Conservation (phyloP, 371 early-diverging fungal genomes). For the Saksenaea oblongispora region DNA sequence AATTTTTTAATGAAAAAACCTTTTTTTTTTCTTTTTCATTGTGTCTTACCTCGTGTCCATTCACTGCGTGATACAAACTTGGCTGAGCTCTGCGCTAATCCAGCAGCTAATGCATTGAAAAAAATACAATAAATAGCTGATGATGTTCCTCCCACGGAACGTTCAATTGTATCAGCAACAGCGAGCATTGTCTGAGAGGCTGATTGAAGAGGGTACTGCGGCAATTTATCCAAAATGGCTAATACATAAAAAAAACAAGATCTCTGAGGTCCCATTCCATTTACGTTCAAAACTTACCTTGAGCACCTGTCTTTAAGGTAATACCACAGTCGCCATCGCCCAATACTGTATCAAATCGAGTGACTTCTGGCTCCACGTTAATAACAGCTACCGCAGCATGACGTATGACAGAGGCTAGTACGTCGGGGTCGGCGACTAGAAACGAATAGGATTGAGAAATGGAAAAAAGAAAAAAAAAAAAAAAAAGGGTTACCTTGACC, state of each 20-base stretch:
- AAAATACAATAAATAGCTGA: constrained; percentile 79
- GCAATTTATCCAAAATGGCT: constrained; percentile 36
- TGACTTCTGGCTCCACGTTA: constrained; percentile 70
- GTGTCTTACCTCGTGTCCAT: constrained; percentile 21
- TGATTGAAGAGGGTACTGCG: constrained; percentile 19
- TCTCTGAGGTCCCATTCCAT: not conserved
- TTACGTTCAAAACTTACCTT: constrained; percentile 20
- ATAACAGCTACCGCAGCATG: constrained; percentile 58
- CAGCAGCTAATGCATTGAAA: constrained; percentile 69
- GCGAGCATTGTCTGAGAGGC: constrained; percentile 27
- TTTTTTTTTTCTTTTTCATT: not conserved
- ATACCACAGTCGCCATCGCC: constrained; percentile 89
- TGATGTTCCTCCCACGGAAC: constrained; percentile 77
- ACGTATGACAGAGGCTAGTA: constrained; percentile 38
- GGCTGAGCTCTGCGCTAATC: constrained; percentile 17
- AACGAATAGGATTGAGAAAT: constrained; percentile 35
- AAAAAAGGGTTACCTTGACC: not conserved
- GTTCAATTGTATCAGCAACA: constrained; percentile 69
- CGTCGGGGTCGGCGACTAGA: constrained; percentile 12
- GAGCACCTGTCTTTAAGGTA: constrained; percentile 69
- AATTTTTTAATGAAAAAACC: not conserved
- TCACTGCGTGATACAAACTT: constrained; percentile 1
- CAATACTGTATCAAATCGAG: constrained; percentile 66
- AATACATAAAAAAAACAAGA: not conserved
- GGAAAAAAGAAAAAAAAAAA: not conserved